Conservation (phyloP, 441 rosid species). For the Flueggea neowawraea region DNA sequence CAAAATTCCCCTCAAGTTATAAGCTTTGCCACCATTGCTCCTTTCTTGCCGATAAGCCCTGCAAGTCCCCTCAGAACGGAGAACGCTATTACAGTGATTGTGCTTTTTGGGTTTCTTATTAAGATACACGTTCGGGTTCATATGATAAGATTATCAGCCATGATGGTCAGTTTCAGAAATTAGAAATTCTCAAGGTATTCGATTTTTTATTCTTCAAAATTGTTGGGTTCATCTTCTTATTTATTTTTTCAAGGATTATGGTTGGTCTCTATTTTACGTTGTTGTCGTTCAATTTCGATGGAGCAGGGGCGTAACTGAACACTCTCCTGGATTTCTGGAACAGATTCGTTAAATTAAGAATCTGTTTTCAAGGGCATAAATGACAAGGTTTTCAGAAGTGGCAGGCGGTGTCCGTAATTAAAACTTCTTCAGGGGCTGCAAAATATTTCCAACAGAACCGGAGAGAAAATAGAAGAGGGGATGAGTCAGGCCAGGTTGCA, state of each 20-base stretch:
- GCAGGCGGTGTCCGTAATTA: background rate
- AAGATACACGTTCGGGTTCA: no score
- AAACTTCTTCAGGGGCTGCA: background rate
- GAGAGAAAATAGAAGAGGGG: conserved; percentile 7
- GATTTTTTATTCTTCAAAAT: background rate
- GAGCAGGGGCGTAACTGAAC: no score
- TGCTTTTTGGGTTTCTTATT: conserved; percentile 1
- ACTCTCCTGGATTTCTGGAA: no score
- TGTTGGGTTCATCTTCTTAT: background rate
- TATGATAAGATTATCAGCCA: background rate
- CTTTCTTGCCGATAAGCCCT: no score
- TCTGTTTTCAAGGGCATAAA: background rate
- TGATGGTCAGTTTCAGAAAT: background rate
- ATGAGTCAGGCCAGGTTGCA: conserved; percentile 22
- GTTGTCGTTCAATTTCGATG: no score
- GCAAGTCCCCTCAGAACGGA: no score
- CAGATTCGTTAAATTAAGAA: no score
- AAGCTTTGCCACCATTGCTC: no score
- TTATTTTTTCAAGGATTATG: background rate
- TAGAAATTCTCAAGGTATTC: background rate
- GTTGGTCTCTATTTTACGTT: no score
- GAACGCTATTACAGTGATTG: no score
- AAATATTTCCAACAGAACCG: background rate
- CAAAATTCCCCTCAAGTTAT: no score
- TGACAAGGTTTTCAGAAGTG: background rate